A percentile compares a stretch with the other conserved stretches of the same genome.
These are phyloP conservation scores for Cyanidiococcus yangmingshanensis DNA, from an alignment of 23 red algal genomes.

Conservation along the genomic window DNA sequence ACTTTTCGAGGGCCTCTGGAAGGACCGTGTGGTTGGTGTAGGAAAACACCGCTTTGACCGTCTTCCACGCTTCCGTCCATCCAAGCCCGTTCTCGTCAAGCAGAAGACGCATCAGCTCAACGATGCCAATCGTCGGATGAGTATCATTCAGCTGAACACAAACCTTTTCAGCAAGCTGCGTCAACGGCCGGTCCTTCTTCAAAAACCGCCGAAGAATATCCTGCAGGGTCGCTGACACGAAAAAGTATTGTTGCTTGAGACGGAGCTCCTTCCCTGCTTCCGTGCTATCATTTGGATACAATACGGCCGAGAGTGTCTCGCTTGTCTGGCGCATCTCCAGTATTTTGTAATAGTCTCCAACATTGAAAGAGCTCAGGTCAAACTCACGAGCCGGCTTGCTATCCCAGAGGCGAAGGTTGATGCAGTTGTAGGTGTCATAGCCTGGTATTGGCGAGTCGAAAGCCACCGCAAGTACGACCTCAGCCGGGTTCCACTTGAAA, in stretches of 20 bases:
- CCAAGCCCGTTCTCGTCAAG: constrained; percentile 78
- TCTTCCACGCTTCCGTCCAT: constrained; percentile 82
- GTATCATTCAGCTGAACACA: constrained; percentile 97
- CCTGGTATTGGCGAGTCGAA: constrained; percentile 96
- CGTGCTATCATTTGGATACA: constrained; percentile 98
- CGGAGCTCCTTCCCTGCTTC: constrained; percentile 98
- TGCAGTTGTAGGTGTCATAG: constrained; percentile 96
- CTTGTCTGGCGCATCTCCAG: constrained; percentile 60
- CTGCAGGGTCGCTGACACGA: constrained; percentile 95
- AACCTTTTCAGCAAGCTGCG: constrained; percentile 72
- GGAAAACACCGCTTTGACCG: constrained; percentile 81
- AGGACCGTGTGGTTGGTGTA: constrained; percentile 99
- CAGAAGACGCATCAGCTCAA: constrained; percentile 87
- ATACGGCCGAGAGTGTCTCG: constrained; percentile 85
- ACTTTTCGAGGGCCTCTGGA: constrained; percentile 98
- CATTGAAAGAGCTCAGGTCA: constrained; percentile 83
- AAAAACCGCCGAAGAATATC: constrained; percentile 79
- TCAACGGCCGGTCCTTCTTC: constrained; percentile 71
- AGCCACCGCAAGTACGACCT: constrained; percentile 83
- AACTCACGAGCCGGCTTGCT: constrained; percentile 88
- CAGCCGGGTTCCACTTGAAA: constrained; percentile 53
- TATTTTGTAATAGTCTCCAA: constrained; percentile 87
- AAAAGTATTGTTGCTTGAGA: constrained; percentile 99
- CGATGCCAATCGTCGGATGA: constrained; percentile 91
- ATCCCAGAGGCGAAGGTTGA: constrained; percentile 87